Base-by-base conservation (phyloP, 2,329 filamentous ascomycete species). In the Colletotrichum spaethianum region DNA sequence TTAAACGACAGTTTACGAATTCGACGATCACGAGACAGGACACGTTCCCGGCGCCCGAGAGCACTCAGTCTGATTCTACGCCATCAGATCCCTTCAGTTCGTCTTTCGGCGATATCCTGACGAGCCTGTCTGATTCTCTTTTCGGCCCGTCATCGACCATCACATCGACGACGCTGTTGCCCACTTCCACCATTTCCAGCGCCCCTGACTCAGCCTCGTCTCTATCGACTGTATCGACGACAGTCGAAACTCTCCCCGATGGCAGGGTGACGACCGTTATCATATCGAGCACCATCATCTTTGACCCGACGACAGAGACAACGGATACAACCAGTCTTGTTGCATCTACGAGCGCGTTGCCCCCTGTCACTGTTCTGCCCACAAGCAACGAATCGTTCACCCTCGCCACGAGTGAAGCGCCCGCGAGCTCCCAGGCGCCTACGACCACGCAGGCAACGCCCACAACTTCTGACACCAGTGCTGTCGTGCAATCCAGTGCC, bases 1-100 rank as follows among this genome's bases (percentile, higher is more conserved):
- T 91, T 76, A 90, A 87, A 81, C 85, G 88, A 66, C 82, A 87
- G 70, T 82, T 85, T 64, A 76, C 76, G 72, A 88, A 88, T 76
- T 79, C 78, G 18, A 86, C 85, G n/a, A 77, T 79, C 72, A 82
- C 82, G 50, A 78, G 78, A 63, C 66, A 76, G 36, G 75, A 74
- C 23, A 70, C 76, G 2, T 76, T 77, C 60, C 76, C 77, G n/a
- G 76, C 78, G 44, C 36, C 73, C 14, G 62, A 78, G 52, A 75
- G 76, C 50, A 74, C 77, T 48, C 74, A 77, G 4, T 75, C 75
- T 2, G 67, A 72, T 9, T 44, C 64, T 46, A 42, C 60, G 6
- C 36, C 61, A 18, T 66, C 67, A 23, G 28, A 7, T 12, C 20
- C 46, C 20, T 28, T 48, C 14, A 66, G 70, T 31, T 62, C 53